Evolutionary conservation across 805 yeast species (phyloP).

Genomic region (Saturnispora mendoncae): DNA sequence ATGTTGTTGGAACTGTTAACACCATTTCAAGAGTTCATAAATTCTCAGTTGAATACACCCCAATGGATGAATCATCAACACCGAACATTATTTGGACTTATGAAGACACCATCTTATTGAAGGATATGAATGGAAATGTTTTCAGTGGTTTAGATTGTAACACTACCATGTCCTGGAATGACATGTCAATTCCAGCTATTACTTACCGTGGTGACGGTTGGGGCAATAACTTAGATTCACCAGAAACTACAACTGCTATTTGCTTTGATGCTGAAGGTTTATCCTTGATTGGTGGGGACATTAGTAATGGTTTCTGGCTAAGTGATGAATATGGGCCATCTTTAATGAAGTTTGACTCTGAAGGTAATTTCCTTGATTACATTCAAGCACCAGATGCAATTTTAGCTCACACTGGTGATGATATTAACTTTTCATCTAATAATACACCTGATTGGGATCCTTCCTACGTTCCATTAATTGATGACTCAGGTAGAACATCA

Average conservation of each 20-base stretch:
- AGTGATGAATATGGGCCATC: conserved; percentile 30
- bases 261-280: conserved; percentile 27
- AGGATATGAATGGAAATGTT: conserved; percentile 24
- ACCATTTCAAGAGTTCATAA: conserved; percentile 23
- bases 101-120: conserved; percentile 24
- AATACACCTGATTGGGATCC: conserved; percentile 23
- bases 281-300: conserved; percentile 23
- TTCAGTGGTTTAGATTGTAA: conserved; percentile 28
- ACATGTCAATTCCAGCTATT: conserved; percentile 23
- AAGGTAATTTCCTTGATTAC: conserved; percentile 22
- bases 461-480: conserved; percentile 20
- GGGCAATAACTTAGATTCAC: conserved; percentile 19
- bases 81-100: conserved; percentile 23
- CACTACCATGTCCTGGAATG: conserved; percentile 20
- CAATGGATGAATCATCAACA: conserved; percentile 16
- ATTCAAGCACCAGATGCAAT: conserved; percentile 25
- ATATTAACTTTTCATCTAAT: conserved; percentile 21
- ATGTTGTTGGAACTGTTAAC: conserved; percentile 27
- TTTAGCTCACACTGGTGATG: conserved; percentile 23
- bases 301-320: conserved; percentile 28
- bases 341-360: conserved; percentile 21
- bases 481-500: conserved; percentile 22
- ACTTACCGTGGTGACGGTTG: conserved; percentile 26
- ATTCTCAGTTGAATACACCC: conserved; percentile 22
- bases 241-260: conserved; percentile 20